Conservation (phyloP, 495 filamentous ascomycete species). For the Hypoxylon cercidicola region DNA sequence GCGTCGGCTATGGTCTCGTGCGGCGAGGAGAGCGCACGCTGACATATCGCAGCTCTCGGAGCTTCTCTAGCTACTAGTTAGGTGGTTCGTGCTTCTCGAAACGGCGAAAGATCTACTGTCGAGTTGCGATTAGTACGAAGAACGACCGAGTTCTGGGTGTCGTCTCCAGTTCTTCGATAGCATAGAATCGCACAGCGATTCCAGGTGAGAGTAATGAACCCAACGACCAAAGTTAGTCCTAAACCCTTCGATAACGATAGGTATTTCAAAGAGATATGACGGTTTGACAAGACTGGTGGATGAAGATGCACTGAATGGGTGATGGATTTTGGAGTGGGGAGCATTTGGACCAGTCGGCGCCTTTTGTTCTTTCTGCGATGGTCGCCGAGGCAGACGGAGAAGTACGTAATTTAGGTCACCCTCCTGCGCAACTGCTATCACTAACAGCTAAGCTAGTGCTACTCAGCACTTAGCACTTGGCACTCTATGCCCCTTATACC, state of each 20-base stretch:
- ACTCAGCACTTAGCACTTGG: too few relatives aligned
- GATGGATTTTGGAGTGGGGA: background rate
- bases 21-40: constrained; percentile 29
- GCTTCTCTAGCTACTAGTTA: constrained; percentile 28
- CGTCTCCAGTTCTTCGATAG: constrained; percentile 9
- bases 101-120: constrained; percentile 28
- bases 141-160: too few relatives aligned
- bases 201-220: constrained; percentile 1
- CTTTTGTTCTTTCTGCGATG: constrained; percentile 8
- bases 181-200: constrained; percentile 21
- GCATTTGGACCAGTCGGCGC: constrained; percentile 9
- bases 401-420: constrained; percentile 32
- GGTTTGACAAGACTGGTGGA: background rate
- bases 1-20: constrained; percentile 34
- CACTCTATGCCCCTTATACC: too few relatives aligned
- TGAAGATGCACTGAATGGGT: background rate
- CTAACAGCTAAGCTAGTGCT: too few relatives aligned
- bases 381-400: constrained; percentile 27
- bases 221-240: constrained; percentile 1
- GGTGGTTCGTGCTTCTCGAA: constrained; percentile 26
- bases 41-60: constrained; percentile 41
- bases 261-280: constrained; percentile 2
- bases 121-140: background rate
- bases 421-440: too few relatives aligned
- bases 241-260: constrained; percentile 14